Percentiles rank a stretch among this genome's conserved stretches.
Evolutionary conservation across 441 rosid genomes (phyloP).

Genomic region (Metrosideros polymorpha): DNA sequence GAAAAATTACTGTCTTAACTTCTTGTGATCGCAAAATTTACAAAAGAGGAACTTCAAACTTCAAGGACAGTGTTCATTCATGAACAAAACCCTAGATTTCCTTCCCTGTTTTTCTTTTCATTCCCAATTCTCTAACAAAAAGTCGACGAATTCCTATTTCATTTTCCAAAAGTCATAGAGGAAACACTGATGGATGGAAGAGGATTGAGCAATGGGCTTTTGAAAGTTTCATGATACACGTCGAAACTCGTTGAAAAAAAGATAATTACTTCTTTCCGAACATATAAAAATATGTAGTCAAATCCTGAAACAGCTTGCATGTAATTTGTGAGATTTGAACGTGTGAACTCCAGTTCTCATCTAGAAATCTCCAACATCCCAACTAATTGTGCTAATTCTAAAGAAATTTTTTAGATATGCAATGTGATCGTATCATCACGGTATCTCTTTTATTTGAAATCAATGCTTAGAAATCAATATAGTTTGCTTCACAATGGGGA

Average conservation of each 20-base stretch:
- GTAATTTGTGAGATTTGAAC: neutral
- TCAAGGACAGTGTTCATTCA: neutral
- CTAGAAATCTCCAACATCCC: neutral
- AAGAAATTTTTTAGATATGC: too few species aligned
- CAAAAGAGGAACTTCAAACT: neutral
- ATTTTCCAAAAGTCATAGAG: neutral
- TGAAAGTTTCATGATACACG: neutral
- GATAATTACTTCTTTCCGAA: neutral
- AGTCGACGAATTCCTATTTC: neutral
- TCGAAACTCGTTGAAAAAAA: neutral
- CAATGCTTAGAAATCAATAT: neutral
- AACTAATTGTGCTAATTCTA: neutral
- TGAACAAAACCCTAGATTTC: neutral
- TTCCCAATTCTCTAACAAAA: neutral
- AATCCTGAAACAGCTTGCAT: accelerated
- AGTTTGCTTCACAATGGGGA: neutral
- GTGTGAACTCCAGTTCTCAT: neutral
- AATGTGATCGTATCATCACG: accelerated
- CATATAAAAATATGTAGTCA: neutral
- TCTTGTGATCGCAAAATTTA: neutral
- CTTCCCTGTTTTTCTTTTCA: neutral
- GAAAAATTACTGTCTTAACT: neutral
- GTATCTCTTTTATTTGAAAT: neutral
- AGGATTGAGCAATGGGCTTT: neutral
- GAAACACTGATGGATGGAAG: neutral